Evolutionary conservation across 495 filamentous ascomycete genomes (phyloP).

Genomic region (Apodospora peruviana): DNA sequence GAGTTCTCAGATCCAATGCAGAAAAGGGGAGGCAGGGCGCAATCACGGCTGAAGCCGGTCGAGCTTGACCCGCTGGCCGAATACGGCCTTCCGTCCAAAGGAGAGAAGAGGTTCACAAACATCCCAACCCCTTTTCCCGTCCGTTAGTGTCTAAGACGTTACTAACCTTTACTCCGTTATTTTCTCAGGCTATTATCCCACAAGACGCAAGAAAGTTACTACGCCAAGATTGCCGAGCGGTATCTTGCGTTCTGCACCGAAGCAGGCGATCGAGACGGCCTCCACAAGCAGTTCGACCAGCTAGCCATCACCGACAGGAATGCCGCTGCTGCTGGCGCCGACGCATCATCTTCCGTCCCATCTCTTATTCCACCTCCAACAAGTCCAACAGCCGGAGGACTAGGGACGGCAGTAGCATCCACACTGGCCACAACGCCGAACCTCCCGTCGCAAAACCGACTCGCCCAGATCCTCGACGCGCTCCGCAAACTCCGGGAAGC

Average conservation of each 20-base stretch:
- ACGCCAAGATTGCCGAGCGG: conserved; percentile 73
- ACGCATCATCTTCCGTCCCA: conserved; percentile 1
- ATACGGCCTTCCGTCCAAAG: conserved; percentile 83
- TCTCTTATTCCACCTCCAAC: conserved; percentile 5
- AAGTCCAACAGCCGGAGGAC: conserved; percentile 1
- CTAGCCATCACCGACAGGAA: conserved; percentile 40
- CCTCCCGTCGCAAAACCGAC: conserved; percentile 9
- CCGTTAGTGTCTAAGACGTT: too few species aligned
- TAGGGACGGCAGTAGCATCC: too few species aligned
- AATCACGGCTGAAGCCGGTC: conserved; percentile 65
- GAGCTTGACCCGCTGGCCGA: conserved; percentile 65
- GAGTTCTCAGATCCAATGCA: conserved; percentile 15
- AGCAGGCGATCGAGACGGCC: conserved; percentile 56
- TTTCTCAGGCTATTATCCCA: conserved; percentile 62
- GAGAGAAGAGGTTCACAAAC: conserved; percentile 50
- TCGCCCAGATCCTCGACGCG: conserved; percentile 52
- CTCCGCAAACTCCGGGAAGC: conserved; percentile 91
- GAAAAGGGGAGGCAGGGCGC: conserved; percentile 34
- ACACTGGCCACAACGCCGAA: neutral
- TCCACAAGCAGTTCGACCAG: conserved; percentile 67
- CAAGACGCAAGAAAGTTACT: conserved; percentile 76
- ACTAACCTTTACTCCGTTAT: conserved; percentile 5
- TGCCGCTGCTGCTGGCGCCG: conserved; percentile 1
- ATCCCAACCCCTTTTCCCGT: too few species aligned
- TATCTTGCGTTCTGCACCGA: conserved; percentile 83